Evolutionary conservation across 192 early-diverging fungal genomes (phyloP), one percentile per base, ranked within the genome.

Genomic region (Podila epicladia): DNA sequence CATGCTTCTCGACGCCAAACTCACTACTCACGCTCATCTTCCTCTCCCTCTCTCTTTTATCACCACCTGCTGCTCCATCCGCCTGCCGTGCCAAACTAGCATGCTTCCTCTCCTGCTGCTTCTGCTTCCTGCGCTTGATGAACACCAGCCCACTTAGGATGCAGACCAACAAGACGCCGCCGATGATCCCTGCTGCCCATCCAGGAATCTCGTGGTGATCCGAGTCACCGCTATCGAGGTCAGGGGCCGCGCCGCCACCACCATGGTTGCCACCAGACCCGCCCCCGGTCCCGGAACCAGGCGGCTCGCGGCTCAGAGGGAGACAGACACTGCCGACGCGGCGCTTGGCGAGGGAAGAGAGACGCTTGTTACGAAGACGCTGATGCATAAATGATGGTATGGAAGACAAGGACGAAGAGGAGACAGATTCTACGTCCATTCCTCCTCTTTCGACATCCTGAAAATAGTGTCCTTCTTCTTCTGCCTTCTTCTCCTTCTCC

Each of bases 251-350:
- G 29, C 29, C n/a, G 26, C n/a, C 68, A 24, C 53, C 53, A 17
- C 45, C 28, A 1, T 41, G 51, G 13, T 26, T 32, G 12, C 41
- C 35, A 12, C 35, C 35, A 3, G 50, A 17, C 32, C 51, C 65
- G 26, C 53, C 53, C 1, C 59, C 59, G 3, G 59, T 61, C 8
- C 59, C 59, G 26, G 59, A 32, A 13, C 31, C 59, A 31, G 59
- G 31, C 2, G 15, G 31, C 35, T 58, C 55, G 15, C 20, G 65
- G 48, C 33, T 49, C 33, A 45, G 31, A 20, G 71, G 71, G 12
- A 73, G 24, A 51, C 71, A 73, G 24, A 73, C 71, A 22, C 38
- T 41, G 13, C 70, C 70, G 37, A 50, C 51, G 4, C 53, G 49
- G 3, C 69, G 31, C 26, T 72, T 72, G 9, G 22, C 49, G 13